Percentiles rank a stretch among this genome's conserved stretches.
Evolutionary conservation across 805 yeast genomes (phyloP).

Genomic region (Pichia scutulata): DNA sequence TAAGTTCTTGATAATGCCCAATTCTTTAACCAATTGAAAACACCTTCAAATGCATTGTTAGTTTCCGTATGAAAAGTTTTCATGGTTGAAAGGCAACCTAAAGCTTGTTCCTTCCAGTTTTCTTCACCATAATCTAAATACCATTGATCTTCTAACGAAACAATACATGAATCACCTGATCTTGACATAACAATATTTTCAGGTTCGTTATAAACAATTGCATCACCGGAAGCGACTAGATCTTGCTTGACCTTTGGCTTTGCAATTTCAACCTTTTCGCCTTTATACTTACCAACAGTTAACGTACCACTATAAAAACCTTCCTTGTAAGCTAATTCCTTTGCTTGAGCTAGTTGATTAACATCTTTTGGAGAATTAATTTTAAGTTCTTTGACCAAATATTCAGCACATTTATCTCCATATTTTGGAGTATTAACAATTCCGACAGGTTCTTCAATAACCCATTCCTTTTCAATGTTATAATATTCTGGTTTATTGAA

Average conservation of each 20-base stretch:
- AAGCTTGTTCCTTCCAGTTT: conserved; percentile 73
- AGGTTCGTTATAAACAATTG: conserved; percentile 91
- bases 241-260: conserved; percentile 82
- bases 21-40: conserved; percentile 90
- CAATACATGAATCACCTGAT: conserved; percentile 95
- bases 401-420: conserved; percentile 85
- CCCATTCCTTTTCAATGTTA: conserved; percentile 82
- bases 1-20: conserved; percentile 98
- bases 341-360: conserved; percentile 80
- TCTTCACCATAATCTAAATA: conserved; percentile 95
- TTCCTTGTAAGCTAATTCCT: conserved; percentile 92
- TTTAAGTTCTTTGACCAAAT: conserved; percentile 75
- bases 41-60: conserved; percentile 86
- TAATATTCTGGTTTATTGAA: conserved; percentile 87
- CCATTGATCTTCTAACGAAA: conserved; percentile 98
- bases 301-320: conserved; percentile 88
- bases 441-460: conserved; percentile 60
- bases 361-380: conserved; percentile 93
- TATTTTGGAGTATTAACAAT: conserved; percentile 75
- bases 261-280: conserved; percentile 86
- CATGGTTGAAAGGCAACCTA: conserved; percentile 70
- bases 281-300: conserved; percentile 73
- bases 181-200: conserved; percentile 85
- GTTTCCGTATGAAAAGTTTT: conserved; percentile 77
- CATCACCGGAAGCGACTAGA: conserved; percentile 65